Evolutionary conservation across 768 basidiomycete species (phyloP).

Genomic region (Rickenella mellea): DNA sequence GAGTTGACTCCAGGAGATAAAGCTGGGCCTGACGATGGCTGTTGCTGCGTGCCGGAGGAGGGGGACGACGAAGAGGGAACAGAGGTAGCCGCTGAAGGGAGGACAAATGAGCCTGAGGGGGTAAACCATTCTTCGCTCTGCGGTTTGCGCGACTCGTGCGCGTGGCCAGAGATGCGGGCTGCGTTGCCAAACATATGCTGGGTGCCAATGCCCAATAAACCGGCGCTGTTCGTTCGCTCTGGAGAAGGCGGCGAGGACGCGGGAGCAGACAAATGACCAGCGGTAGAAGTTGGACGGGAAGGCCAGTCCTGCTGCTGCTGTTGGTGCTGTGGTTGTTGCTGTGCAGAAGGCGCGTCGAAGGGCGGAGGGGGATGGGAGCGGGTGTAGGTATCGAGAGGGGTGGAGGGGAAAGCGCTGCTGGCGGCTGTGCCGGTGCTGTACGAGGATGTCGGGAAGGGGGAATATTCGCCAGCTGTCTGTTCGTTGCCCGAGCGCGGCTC

Average conservation of each 20-base stretch:
- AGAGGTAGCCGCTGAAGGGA: conserved; percentile 18
- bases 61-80: not conserved
- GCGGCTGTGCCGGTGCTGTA: conserved; percentile 36
- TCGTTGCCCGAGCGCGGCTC: not conserved
- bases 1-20: conserved; percentile 37
- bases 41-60: conserved; percentile 23
- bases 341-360: too few relatives aligned
- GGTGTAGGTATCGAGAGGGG: conserved; percentile 28
- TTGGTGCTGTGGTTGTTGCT: conserved; percentile 5
- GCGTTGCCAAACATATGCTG: conserved; percentile 57
- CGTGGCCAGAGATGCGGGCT: conserved; percentile 65
- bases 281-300: conserved; percentile 44
- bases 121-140: conserved; percentile 68
- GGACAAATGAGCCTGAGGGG: conserved; percentile 48
- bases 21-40: conserved; percentile 21
- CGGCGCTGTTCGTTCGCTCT: not conserved
- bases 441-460: conserved; percentile 38
- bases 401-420: conserved; percentile 34
- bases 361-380: conserved; percentile 8
- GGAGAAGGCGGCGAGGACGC: not conserved
- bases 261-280: conserved; percentile 22
- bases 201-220: conserved; percentile 24
- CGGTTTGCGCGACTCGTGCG: conserved; percentile 35
- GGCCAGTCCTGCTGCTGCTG: conserved; percentile 1
- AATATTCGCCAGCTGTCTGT: conserved; percentile 39